phyloP scores from a whole-genome alignment of 768 basidiomycete genomes.

The Antrodiella citrinella region DNA sequence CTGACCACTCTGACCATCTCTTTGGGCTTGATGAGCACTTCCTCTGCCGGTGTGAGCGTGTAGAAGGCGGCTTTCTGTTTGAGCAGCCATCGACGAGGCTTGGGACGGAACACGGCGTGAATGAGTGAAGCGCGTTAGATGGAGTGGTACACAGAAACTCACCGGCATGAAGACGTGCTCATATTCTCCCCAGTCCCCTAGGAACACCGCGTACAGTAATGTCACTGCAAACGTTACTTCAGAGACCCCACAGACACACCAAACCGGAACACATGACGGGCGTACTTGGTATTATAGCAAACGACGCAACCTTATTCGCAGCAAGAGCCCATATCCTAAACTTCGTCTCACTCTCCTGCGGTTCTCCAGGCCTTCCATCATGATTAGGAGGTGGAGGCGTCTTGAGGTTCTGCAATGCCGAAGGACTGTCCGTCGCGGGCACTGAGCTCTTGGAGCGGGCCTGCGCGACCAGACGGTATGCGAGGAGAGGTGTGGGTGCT shows the following conservation, averaged over 20 bases:
- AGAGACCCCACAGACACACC: no score
- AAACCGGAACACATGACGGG: no score
- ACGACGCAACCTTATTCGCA: constrained; percentile 41
- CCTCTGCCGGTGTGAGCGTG: constrained; percentile 52
- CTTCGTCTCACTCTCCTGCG: no score
- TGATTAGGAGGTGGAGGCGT: not conserved
- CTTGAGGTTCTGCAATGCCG: not conserved
- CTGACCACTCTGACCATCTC: not conserved
- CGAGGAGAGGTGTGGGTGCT: no score
- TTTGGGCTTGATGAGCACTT: constrained; percentile 22
- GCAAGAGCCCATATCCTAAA: constrained; percentile 19
- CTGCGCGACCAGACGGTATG: no score
- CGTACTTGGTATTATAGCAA: constrained; percentile 48
- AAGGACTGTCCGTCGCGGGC: not conserved
- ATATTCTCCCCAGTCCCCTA: constrained; percentile 60
- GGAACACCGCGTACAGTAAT: constrained; percentile 49
- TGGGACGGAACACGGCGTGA: constrained; percentile 1
- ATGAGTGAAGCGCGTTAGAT: not conserved
- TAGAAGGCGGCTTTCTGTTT: constrained; percentile 44
- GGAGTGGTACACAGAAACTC: constrained; percentile 19
- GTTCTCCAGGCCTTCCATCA: no score
- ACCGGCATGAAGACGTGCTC: constrained; percentile 69
- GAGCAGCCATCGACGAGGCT: constrained; percentile 55
- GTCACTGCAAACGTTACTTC: no score
- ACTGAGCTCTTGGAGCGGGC: not conserved